Evolutionary conservation across 1,139 yeast genomes (phyloP), one percentile per base, ranked within the genome.

Genomic region (Candida albicans): DNA sequence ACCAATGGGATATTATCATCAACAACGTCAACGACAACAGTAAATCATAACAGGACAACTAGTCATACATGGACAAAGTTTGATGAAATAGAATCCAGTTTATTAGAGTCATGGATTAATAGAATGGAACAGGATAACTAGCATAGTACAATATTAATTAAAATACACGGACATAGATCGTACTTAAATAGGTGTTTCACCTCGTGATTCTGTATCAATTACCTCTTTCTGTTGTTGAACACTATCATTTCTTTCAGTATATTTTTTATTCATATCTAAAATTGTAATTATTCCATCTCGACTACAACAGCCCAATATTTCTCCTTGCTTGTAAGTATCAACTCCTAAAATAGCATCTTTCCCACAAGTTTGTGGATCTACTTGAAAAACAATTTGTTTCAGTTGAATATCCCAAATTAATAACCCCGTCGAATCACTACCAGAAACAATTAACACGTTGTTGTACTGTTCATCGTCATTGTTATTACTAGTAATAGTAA

Each of bases 371-470:
- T 40, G 37, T 4, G 33, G 15, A 24, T 56, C 55, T 13, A 76
- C 52, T 33, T 61, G 62, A 25, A 61, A 68, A 7, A 79, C 67
- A 4, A 82, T 59, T n/a, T 73, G 64, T 58, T 84, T 87, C 7
- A 81, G 62, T 52, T 87, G 91, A 1, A 89, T 73, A 55, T 87
- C 84, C 96, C 96, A 90, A 31, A 88, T 65, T 8, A 81, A 61
- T 2, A 89, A 64, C 0, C 75, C 73, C 1, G 85, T 82, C 2
- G 57, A 51, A 45, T 86, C 93, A 42, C 85, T 76, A 0, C 96
- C 96, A 4, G 90, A 81, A 1, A 74, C 79, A 37, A 86, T 72
- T 40, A 75, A 51, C 1, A 82, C 22, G 5, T 18, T 18, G 22
- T 18, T 18, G 5, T 18, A 18, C n/a, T n/a, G n/a, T 18, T 18